A percentile compares a stretch with the other conserved stretches of the same genome.
Evolutionary conservation across 2,329 filamentous ascomycete genomes (phyloP).

Genomic region (Decorospora gaudefroyi): DNA sequence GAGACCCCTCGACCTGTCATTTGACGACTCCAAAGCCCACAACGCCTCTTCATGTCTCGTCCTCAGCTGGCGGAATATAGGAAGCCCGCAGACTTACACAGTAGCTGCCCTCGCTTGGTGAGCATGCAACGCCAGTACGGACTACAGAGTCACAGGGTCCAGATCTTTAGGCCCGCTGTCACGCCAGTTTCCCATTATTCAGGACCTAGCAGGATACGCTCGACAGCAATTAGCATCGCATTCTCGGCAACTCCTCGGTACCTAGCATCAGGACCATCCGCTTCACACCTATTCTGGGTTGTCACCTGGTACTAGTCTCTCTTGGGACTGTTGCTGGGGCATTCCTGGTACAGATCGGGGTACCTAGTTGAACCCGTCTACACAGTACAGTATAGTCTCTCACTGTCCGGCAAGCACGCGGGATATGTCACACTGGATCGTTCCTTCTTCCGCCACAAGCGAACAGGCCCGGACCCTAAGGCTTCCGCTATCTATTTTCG

Average conservation of each 20-base stretch:
- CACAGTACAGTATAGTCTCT: conserved; percentile 1
- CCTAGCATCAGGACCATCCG: no score
- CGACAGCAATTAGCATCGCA: no score
- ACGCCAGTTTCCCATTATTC: background rate
- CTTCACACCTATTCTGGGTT: no score
- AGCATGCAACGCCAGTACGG: background rate
- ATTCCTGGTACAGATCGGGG: no score
- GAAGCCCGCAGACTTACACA: no score
- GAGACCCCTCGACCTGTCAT: conserved; percentile 4
- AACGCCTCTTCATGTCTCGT: background rate
- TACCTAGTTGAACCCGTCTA: background rate
- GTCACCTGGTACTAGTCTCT: no score
- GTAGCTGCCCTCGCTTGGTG: background rate
- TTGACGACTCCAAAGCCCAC: conserved; percentile 5
- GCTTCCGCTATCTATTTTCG: background rate
- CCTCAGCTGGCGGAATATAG: conserved; percentile 5
- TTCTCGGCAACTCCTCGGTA: no score
- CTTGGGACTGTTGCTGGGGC: no score
- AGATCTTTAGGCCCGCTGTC: background rate
- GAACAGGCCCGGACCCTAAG: background rate
- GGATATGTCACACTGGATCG: conserved; percentile 2
- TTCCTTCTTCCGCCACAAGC: background rate
- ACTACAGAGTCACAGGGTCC: background rate
- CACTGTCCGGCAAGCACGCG: background rate
- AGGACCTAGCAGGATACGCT: background rate